Evolutionary conservation across 2,329 filamentous ascomycete species (phyloP).

Genomic region (Truncatella angustata): DNA sequence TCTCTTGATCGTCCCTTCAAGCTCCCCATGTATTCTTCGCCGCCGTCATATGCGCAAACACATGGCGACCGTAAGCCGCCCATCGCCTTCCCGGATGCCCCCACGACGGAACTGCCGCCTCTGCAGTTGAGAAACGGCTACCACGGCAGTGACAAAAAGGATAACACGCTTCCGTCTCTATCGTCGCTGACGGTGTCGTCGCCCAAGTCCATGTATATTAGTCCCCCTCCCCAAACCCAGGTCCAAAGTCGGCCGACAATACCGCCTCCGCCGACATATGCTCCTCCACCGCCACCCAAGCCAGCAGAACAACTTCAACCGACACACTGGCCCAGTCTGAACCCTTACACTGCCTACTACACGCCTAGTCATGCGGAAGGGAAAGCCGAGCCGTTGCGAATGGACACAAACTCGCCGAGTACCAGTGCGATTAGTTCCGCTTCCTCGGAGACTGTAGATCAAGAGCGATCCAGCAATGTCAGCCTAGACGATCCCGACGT

Average conservation of each 20-base stretch:
- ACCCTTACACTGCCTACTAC: constrained; percentile 49
- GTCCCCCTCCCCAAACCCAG: constrained; percentile 11
- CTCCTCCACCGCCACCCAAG: constrained; percentile 25
- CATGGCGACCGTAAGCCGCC: constrained; percentile 21
- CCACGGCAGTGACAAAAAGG: constrained; percentile 21
- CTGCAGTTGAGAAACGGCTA: constrained; percentile 32
- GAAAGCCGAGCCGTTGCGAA: constrained; percentile 43
- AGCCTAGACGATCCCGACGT: constrained; percentile 67
- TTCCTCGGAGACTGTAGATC: constrained; percentile 45
- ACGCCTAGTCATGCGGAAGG: constrained; percentile 40
- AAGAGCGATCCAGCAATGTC: constrained; percentile 48
- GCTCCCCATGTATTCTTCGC: constrained; percentile 33
- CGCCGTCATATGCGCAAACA: constrained; percentile 34
- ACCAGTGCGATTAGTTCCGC: constrained; percentile 39
- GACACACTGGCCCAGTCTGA: constrained; percentile 47
- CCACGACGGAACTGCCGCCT: constrained; percentile 41
- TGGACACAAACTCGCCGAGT: constrained; percentile 46
- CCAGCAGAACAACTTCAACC: constrained; percentile 23
- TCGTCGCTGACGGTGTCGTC: constrained; percentile 37
- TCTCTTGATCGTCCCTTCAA: constrained; percentile 29
- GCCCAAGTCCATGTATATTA: constrained; percentile 19
- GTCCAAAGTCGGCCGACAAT: constrained; percentile 9
- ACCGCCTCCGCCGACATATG: constrained; percentile 16
- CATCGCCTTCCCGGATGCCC: constrained; percentile 31
- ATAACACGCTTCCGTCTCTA: constrained; percentile 39